Evolutionary conservation across 2,329 filamentous ascomycete genomes (phyloP), one percentile per base, ranked within the genome.

Genomic region (Aureobasidium uvarum): DNA sequence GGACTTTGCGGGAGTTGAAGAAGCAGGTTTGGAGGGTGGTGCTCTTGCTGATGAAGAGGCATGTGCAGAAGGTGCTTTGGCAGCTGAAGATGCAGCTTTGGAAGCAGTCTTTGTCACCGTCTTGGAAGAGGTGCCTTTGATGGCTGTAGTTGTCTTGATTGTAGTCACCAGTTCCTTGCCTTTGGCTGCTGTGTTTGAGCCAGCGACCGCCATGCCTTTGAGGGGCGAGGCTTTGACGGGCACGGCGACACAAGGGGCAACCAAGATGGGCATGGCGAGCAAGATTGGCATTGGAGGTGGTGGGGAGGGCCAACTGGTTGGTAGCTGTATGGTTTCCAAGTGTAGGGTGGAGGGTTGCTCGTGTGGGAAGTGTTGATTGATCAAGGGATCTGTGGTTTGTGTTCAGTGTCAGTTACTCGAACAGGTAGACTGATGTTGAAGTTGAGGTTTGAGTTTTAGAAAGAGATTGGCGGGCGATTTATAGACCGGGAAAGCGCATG

Each of bases 311-410:
- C 5, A 16, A 43, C 45, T 25, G 69, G 69, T 62, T 71, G 68
- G 48, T 71, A 71, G 52, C 67, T 39, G 38, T 66, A 64, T 56
- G 68, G 69, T 64, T 68, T 70, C 71, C 71, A 72, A 51, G 67
- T 68, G 66, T 70, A 71, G 23, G 70, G 69, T n/a, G 69, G 48
- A 20, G 58, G 4, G n/a, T n/a, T 50, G 11, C 33, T 2, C 58
- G 51, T 62, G 31, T 43, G 25, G 23, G 25, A 33, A 5, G 5
- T 45, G 23, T 28, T 20, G 2, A n/a, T 58, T 45, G 39, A 45
- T 23, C 39, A 23, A 33, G 4, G 1, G 2, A 20, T 5, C 20
- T 41, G 8, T 38, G n/a, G 16, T n/a, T 18, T 28, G 52, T 28
- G 52, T 23, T 25, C 25, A 16, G 33, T n/a, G 28, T 3, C 18